phyloP scores from a whole-genome alignment of 495 filamentous ascomycete species.

The Peziza echinospora region DNA sequence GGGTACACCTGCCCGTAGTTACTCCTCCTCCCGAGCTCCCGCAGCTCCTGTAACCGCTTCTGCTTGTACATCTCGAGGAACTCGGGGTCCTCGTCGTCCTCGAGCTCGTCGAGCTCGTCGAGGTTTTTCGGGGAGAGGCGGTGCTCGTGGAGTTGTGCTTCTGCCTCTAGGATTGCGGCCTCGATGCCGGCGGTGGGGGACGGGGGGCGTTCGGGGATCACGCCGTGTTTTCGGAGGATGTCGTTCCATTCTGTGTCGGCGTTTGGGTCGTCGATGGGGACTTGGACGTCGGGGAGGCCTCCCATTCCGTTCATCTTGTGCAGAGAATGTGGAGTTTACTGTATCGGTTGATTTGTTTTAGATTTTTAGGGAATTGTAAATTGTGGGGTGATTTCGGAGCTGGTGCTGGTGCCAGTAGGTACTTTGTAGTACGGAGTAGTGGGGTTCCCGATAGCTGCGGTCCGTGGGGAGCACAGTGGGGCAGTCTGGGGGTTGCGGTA shows the following conservation, averaged over 20 bases:
- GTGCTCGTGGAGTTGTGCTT: conserved; percentile 64
- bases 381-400: too few relatives aligned
- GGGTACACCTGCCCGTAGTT: conserved; percentile 79
- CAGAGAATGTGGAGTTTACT: too few relatives aligned
- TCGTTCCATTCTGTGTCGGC: conserved; percentile 99
- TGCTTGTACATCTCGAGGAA: conserved; percentile 75
- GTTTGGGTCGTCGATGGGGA: conserved; percentile 84
- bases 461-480: too few relatives aligned
- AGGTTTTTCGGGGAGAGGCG: conserved; percentile 80
- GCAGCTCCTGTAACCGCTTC: conserved; percentile 63
- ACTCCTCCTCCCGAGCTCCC: conserved; percentile 46
- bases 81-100: conserved; percentile 76
- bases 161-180: conserved; percentile 73
- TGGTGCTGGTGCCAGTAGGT: too few relatives aligned
- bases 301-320: too few relatives aligned
- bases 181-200: conserved; percentile 86
- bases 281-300: conserved; percentile 21
- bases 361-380: too few relatives aligned
- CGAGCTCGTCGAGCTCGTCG: conserved; percentile 78
- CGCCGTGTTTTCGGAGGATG: conserved; percentile 83
- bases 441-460: too few relatives aligned
- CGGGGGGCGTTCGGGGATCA: conserved; percentile 90
- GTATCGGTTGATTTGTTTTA: too few relatives aligned
- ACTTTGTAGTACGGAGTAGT: too few relatives aligned
- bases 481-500: too few relatives aligned